Conservation (phyloP, 2,329 filamentous ascomycete genomes). For the Cercospora canescens region DNA sequence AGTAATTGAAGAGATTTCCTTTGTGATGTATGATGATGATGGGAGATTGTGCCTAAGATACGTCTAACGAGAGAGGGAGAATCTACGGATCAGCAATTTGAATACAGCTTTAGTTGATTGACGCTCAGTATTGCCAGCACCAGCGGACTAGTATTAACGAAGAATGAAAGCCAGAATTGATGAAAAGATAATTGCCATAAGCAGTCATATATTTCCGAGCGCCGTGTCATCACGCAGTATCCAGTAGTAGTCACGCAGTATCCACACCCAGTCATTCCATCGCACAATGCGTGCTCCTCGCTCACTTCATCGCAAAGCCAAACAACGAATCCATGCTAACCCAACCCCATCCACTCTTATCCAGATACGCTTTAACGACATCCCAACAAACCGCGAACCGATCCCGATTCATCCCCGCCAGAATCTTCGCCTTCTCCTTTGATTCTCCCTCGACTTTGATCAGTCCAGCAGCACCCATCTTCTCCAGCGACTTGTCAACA, state of each 20-base stretch:
- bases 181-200: neutral
- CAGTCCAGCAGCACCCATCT: constrained; percentile 34
- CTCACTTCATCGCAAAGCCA: constrained; percentile 41
- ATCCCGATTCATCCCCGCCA: constrained; percentile 79
- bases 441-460: constrained; percentile 53
- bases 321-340: constrained; percentile 52
- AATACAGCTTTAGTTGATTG: too few relatives aligned
- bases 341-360: constrained; percentile 41
- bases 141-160: neutral
- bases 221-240: neutral
- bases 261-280: neutral
- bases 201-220: neutral
- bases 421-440: constrained; percentile 61
- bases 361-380: constrained; percentile 63
- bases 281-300: neutral
- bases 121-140: neutral
- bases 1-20: neutral
- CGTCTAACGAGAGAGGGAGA: neutral
- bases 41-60: neutral
- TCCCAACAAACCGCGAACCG: constrained; percentile 75
- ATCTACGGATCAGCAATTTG: neutral
- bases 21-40: neutral
- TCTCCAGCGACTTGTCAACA: constrained; percentile 72
- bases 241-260: neutral
- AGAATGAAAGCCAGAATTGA: neutral